Evolutionary conservation across 257 asterid species (phyloP).

Genomic region (Solanum sitiens): DNA sequence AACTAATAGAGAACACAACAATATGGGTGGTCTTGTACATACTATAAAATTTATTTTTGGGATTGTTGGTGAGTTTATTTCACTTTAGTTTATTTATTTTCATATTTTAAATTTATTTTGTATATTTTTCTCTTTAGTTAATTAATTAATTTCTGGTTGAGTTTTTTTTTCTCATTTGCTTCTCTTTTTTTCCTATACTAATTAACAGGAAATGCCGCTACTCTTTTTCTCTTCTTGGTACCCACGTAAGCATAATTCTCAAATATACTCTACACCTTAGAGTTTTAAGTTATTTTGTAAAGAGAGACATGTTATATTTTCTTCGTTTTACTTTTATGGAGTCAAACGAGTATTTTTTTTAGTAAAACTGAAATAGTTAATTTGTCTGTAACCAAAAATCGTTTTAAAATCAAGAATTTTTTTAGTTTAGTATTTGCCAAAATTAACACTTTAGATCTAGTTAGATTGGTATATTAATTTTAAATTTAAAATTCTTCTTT

Average conservation of each 20-base stretch:
- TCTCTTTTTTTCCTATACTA: not conserved
- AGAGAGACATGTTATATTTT: not conserved
- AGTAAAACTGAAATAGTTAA: not conserved
- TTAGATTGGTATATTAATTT: not conserved
- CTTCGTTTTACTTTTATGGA: too few species aligned
- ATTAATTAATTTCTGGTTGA: not conserved
- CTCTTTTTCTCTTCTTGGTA: constrained; percentile 72
- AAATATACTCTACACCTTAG: not conserved
- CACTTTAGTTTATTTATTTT: not conserved
- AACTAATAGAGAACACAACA: not conserved
- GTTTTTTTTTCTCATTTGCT: not conserved
- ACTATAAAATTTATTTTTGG: constrained; percentile 49
- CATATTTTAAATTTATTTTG: not conserved
- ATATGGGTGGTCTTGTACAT: constrained; percentile 11
- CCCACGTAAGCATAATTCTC: constrained; percentile 39
- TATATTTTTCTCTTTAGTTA: not conserved
- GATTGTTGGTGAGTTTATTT: constrained; percentile 34
- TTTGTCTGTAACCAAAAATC: not conserved
- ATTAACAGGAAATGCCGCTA: constrained; percentile 58
- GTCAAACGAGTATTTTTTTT: too few species aligned
- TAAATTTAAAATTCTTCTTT: not conserved
- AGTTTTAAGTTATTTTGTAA: not conserved
- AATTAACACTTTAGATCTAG: not conserved
- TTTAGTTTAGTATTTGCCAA: not conserved
- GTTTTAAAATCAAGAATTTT: not conserved